Percentiles rank a stretch among this genome's conserved stretches.
Conservation (phyloP, 106 monocot species). For the Triglochin maritima region DNA sequence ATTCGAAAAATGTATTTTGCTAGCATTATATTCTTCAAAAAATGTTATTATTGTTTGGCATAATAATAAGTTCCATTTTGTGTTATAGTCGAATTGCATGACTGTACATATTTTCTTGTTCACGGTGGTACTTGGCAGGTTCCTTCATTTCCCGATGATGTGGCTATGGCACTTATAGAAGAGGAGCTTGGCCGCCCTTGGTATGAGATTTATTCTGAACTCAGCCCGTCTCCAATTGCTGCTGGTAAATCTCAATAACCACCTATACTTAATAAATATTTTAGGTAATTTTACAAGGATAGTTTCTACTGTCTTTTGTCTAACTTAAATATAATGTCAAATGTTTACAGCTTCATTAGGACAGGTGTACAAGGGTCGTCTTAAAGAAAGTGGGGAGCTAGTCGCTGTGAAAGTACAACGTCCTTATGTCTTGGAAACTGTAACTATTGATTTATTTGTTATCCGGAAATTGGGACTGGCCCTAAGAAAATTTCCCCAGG, state of each 20-base stretch:
- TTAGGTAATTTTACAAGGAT: too few species aligned
- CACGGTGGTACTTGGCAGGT: constrained; percentile 34
- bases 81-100: too few species aligned
- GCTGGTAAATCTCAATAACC: constrained; percentile 47
- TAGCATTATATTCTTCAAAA: too few species aligned
- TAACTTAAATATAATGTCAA: background rate
- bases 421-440: constrained; percentile 95
- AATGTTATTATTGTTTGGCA: too few species aligned
- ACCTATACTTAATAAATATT: too few species aligned
- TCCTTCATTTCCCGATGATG: constrained; percentile 97
- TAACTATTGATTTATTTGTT: constrained; percentile 87
- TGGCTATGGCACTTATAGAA: constrained; percentile 85
- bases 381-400: constrained; percentile 89
- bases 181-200: constrained; percentile 93
- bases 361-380: constrained; percentile 94
- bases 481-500: constrained; percentile 86
- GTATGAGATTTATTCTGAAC: constrained; percentile 77
- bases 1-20: too few species aligned
- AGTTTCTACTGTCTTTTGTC: too few species aligned
- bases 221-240: constrained; percentile 87
- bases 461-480: constrained; percentile 84
- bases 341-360: constrained; percentile 75
- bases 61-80: too few species aligned
- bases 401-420: constrained; percentile 98
- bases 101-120: too few species aligned